A percentile compares a stretch with the other conserved stretches of the same genome.
Conservation (phyloP, 2,329 filamentous ascomycete species). For the Xylaria sp. region DNA sequence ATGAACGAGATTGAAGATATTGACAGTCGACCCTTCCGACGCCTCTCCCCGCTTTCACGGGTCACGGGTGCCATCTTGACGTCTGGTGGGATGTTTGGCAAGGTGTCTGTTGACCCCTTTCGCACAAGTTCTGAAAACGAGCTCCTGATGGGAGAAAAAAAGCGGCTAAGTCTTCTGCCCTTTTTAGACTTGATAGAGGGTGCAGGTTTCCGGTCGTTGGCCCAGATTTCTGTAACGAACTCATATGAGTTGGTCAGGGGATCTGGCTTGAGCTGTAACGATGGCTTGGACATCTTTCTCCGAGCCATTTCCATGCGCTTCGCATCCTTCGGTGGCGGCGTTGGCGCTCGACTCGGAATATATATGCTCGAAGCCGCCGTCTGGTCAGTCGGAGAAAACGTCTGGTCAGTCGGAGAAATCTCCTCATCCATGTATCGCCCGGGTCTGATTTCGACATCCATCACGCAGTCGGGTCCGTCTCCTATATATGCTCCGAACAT, state of each 20-base stretch:
- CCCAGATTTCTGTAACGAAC: constrained; percentile 27
- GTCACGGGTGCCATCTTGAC: constrained; percentile 24
- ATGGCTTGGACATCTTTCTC: constrained; percentile 25
- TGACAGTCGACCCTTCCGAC: constrained; percentile 30
- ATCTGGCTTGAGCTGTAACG: constrained; percentile 22
- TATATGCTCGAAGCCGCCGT: constrained; percentile 19
- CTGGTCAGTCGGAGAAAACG: constrained; percentile 4
- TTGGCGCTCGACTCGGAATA: constrained; percentile 30
- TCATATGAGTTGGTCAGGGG: constrained; percentile 20
- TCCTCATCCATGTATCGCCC: constrained; percentile 9
- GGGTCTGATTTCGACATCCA: constrained; percentile 34
- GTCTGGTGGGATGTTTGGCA: constrained; percentile 12
- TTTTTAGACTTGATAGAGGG: constrained; percentile 14
- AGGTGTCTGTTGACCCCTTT: constrained; percentile 23
- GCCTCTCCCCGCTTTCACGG: constrained; percentile 30
- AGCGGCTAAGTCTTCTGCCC: constrained; percentile 20
- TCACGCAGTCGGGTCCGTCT: constrained; percentile 38
- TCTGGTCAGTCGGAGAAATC: constrained; percentile 16
- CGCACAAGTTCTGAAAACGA: constrained; percentile 20
- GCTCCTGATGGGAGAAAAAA: constrained; percentile 26
- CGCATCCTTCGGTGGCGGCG: constrained; percentile 31
- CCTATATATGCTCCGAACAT: constrained; percentile 32
- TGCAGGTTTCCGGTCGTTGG: constrained; percentile 9
- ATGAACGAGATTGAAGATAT: constrained; percentile 26
- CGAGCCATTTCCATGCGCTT: constrained; percentile 29